These are phyloP conservation scores for Penicillium salamii DNA, from an alignment of 495 filamentous ascomycete genomes.

Conservation along the genomic window DNA sequence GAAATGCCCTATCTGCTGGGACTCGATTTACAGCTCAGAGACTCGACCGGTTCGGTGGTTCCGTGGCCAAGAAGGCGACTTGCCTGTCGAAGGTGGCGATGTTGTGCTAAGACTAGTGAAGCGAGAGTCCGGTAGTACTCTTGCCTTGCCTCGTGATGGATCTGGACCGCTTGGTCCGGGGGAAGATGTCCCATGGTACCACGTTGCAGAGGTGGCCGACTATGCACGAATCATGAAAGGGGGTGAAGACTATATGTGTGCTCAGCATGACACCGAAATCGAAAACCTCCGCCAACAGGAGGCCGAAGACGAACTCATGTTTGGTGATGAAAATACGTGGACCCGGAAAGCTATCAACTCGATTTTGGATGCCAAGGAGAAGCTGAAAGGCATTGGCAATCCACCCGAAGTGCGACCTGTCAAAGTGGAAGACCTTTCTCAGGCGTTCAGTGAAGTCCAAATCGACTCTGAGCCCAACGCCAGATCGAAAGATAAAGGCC, in stretches of 20 bases:
- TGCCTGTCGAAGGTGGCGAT: conserved; percentile 81
- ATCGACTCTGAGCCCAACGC: conserved; percentile 14
- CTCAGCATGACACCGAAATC: conserved; percentile 77
- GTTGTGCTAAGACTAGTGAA: conserved; percentile 83
- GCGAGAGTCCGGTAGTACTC: conserved; percentile 72
- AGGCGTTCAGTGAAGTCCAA: conserved; percentile 26
- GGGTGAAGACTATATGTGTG: conserved; percentile 79
- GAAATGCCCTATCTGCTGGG: conserved; percentile 96
- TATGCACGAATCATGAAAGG: conserved; percentile 97
- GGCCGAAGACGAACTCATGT: conserved; percentile 86
- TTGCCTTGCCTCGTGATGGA: conserved; percentile 83
- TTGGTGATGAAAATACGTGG: conserved; percentile 92
- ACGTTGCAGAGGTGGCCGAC: conserved; percentile 88
- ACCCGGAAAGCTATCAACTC: conserved; percentile 73
- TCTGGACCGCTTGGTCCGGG: conserved; percentile 62
- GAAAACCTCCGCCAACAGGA: conserved; percentile 70
- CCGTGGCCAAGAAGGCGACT: conserved; percentile 76
- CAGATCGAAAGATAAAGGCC: conserved; percentile 24
- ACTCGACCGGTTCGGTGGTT: conserved; percentile 91
- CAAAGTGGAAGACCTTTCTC: conserved; percentile 27
- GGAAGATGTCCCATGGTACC: conserved; percentile 89
- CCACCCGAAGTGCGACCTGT: conserved; percentile 52
- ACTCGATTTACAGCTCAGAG: conserved; percentile 81
- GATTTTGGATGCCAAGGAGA: conserved; percentile 70
- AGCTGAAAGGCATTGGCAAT: conserved; percentile 67